Evolutionary conservation across 2,329 filamentous ascomycete genomes (phyloP), one percentile per base, ranked within the genome.

Genomic region (Pyrenochaeta sp.): DNA sequence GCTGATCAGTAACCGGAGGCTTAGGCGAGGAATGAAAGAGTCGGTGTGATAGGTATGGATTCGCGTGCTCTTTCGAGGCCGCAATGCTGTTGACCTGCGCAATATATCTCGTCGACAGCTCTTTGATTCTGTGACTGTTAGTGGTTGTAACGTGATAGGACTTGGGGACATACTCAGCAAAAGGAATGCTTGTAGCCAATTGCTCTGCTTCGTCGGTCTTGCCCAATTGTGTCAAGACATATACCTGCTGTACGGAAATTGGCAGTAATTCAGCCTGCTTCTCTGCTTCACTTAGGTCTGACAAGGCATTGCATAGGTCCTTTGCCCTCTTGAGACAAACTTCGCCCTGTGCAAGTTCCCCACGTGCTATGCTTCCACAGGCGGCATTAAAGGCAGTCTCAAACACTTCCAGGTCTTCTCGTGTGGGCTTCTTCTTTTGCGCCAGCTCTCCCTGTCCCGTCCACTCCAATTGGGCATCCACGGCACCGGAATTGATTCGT

Each of bases 301-400:
- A 87, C 9, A 87, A 80, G 4, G 81, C 81, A 65, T 88, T 84
- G 65, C 89, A 94, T 14, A 93, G 75, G 55, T 85, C 81, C 56
- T 80, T 81, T 2, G 90, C 85, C 40, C 86, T 80, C 71, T 86
- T 87, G 47, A 94, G 73, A 43, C 92, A 76, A 17, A 86, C 74
- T 15, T 83, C 79, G 1, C 84, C 89, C 54, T 84, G 81, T 4
- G 73, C 78, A 24, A 89, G 75, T 56, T 89, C 85, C 6, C 84
- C 86, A 32, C 83, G 78, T 10, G 87, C 87, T 58, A 94, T 85
- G 66, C 82, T 84, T 14, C 80, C 80, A 67, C 89, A 93, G 7
- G 88, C 89, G 17, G 84, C 81, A 68, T 95, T 95, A 73, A 89
- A 95, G 8, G 88, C 86, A 18, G 87, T 86, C 74, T 94, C 90